Base-by-base conservation (phyloP, 1,284 basidiomycete species). In the Cutaneotrichosporon cutaneum region DNA sequence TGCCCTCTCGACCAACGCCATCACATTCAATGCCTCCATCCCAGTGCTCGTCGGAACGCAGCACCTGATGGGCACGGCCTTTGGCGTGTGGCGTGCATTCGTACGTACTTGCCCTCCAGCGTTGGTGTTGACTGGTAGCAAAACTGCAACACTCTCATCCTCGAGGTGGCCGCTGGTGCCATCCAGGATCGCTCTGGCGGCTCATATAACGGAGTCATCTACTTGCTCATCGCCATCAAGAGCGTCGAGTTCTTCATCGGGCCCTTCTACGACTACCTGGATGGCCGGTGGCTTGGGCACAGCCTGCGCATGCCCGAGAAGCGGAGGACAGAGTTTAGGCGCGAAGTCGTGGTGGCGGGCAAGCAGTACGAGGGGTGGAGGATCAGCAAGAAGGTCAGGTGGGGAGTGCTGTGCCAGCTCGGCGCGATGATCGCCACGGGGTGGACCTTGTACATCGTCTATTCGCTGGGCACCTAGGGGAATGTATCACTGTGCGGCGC, bases 141-240 rank as follows among this genome's bases (percentile, higher is more conserved):
- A 13, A 51, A 56, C 0, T 58, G 52, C 56, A 62, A 62, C 60
- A 55, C 58, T 13, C 68, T 75, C 16, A 71, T 75, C 51, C 66
- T 78, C 53, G 73, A 77, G 35, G 72, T 77, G 2, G 63, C 73
- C 0, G 66, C 70, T 3, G 78, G 77, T 3, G 66, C 72, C 3
- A 73, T 77, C 35, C 78, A 79, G 58, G 77, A 78, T 60, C 72
- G 72, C 1, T 69, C 70, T 0, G 58, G 52, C 32, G 61, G 62
- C 8, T 66, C 71, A 54, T 79, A 79, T 63, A 60, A 68, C 47
- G 66, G 68, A 30, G 76, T 77, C 39, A 74, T 79, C 51, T 68
- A 70, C 54, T 67, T 80, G 47, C 67, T 80, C 26, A 76, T 80
- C 54, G 78, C 70, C 3, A 66, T 77, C 64, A 79, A 79, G 59